Evolutionary conservation across 164 flowering plant genomes (phyloP).

Genomic region (Cinnamomum chago): DNA sequence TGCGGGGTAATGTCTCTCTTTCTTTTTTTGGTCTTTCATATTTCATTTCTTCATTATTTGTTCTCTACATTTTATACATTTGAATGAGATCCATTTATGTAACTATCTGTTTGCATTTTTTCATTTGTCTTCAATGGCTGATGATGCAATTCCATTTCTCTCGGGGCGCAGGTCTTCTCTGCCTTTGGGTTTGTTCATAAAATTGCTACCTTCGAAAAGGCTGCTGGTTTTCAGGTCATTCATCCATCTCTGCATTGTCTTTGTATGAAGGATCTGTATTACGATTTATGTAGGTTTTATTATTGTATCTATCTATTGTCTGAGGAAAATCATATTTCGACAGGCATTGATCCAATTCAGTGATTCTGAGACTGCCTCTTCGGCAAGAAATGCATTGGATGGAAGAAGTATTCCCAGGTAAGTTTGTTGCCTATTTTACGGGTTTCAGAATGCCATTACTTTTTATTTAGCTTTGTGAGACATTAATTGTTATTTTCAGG

Average conservation of each 20-base stretch:
- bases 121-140: no score
- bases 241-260: background rate
- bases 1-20: no score
- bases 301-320: background rate
- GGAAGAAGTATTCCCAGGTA: slow-evolving; percentile 91
- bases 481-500: slow-evolving; percentile 30
- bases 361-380: slow-evolving; percentile 69
- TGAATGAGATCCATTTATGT: no score
- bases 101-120: no score
- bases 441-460: no score
- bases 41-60: no score
- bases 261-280: background rate
- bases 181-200: slow-evolving; percentile 96
- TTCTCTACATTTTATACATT: no score
- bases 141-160: no score
- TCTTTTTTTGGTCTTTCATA: no score
- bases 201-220: slow-evolving; percentile 92
- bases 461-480: no score
- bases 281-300: background rate
- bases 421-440: background rate
- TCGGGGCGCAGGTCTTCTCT: slow-evolving; percentile 62
- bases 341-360: slow-evolving; percentile 86
- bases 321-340: slow-evolving; percentile 2
- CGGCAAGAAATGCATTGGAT: slow-evolving; percentile 79
- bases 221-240: slow-evolving; percentile 89